Percentiles rank a stretch among this genome's conserved stretches.
Conservation (phyloP, 108 stramenopile species). For the Fistulifera pelliculosa region DNA sequence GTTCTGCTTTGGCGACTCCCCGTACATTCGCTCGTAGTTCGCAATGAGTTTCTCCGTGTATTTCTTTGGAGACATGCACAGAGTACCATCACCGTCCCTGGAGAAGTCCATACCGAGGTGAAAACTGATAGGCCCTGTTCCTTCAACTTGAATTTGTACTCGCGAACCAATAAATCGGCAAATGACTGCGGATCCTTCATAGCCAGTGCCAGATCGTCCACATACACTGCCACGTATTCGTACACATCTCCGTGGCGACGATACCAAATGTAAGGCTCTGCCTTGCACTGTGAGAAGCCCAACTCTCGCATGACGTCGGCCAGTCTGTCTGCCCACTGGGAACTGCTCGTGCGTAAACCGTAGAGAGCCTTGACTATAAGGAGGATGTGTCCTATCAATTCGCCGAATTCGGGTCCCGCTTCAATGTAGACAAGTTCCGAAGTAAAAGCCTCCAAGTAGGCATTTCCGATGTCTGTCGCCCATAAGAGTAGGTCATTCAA, state of each 20-base stretch:
- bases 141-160: slow-evolving; percentile 8
- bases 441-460: slow-evolving; percentile 13
- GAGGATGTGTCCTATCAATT: slow-evolving; percentile 6
- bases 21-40: slow-evolving; percentile 16
- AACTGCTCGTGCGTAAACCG: slow-evolving; percentile 11
- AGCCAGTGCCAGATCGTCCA: slow-evolving; percentile 1
- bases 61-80: not conserved
- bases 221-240: slow-evolving; percentile 11
- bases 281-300: slow-evolving; percentile 22
- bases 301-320: slow-evolving; percentile 15
- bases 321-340: not conserved
- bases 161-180: not conserved
- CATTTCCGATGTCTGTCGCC: slow-evolving; percentile 20
- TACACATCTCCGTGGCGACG: not conserved
- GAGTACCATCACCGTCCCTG: slow-evolving; percentile 5
- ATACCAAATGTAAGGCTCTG: slow-evolving; percentile 33
- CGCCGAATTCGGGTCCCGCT: slow-evolving; percentile 20
- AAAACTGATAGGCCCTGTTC: not conserved
- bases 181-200: slow-evolving; percentile 16
- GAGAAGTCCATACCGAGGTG: slow-evolving; percentile 10
- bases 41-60: slow-evolving; percentile 7
- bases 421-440: slow-evolving; percentile 13
- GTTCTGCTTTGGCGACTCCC: slow-evolving; percentile 14
- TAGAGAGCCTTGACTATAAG: slow-evolving; percentile 15
- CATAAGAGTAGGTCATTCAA: slow-evolving; percentile 7